A percentile compares a stretch with the other conserved stretches of the same genome.
phyloP scores from a whole-genome alignment of 2,329 filamentous ascomycete genomes.

The Phyllosticta paracitricarpa region DNA sequence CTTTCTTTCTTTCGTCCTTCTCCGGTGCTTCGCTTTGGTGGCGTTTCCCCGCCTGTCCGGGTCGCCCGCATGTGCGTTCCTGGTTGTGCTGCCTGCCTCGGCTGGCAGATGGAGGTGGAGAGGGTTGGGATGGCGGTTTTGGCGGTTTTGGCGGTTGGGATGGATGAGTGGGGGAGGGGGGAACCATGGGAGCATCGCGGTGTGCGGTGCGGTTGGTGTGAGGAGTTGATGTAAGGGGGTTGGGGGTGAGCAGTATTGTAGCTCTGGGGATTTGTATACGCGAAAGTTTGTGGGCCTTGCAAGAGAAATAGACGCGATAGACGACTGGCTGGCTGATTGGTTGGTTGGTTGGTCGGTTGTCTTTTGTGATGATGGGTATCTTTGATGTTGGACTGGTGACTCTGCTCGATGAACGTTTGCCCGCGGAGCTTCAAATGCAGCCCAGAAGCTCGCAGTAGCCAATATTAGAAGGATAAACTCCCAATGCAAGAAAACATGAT shows the following conservation, averaged over 20 bases:
- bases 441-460: background rate
- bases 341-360: background rate
- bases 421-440: background rate
- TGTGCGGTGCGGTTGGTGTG: too few species aligned
- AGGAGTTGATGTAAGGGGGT: too few species aligned
- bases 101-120: background rate
- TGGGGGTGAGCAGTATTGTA: too few species aligned
- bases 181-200: too few species aligned
- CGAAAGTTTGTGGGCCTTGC: too few species aligned
- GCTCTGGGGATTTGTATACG: too few species aligned
- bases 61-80: background rate
- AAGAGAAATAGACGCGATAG: background rate
- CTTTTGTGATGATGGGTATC: background rate
- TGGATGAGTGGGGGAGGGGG: too few species aligned
- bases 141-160: too few species aligned
- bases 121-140: background rate
- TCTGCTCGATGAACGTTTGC: background rate
- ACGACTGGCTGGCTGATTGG: background rate
- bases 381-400: background rate
- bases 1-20: background rate
- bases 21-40: background rate
- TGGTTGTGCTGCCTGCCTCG: background rate
- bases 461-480: background rate
- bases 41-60: background rate
- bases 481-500: background rate